Percentiles rank a stretch among this genome's conserved stretches.
Conservation (phyloP, 441 rosid genomes). For the Capsella rubella region DNA sequence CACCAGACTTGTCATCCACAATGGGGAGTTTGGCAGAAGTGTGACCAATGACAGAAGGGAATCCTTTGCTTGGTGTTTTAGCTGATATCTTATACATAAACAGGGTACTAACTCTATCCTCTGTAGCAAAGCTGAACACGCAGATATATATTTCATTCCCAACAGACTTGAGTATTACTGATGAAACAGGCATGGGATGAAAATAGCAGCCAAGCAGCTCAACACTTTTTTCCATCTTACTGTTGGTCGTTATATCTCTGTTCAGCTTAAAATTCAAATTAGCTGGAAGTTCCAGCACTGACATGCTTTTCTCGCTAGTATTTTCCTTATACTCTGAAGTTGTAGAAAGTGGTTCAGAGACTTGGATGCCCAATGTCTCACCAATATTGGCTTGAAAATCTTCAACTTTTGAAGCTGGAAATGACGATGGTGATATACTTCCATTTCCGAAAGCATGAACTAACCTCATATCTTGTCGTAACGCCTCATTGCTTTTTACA, state of each 20-base stretch:
- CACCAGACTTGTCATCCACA: slow-evolving; percentile 50
- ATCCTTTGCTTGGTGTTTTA: slow-evolving; percentile 61
- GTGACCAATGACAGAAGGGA: slow-evolving; percentile 79
- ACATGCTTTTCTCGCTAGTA: slow-evolving; percentile 38
- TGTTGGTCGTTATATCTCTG: slow-evolving; percentile 48
- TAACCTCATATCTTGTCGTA: slow-evolving; percentile 38
- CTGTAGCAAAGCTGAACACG: slow-evolving; percentile 62
- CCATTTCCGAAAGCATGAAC: slow-evolving; percentile 41
- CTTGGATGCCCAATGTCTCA: slow-evolving; percentile 44
- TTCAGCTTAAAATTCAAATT: slow-evolving; percentile 48
- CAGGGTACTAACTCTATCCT: slow-evolving; percentile 56
- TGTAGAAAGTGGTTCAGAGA: slow-evolving; percentile 44
- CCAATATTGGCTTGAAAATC: slow-evolving; percentile 37
- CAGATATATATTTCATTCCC: slow-evolving; percentile 70
- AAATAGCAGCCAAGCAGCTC: slow-evolving; percentile 81
- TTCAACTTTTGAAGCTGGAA: slow-evolving; percentile 46
- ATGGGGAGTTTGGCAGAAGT: slow-evolving; percentile 58
- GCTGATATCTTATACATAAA: slow-evolving; percentile 69
- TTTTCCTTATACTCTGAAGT: slow-evolving; percentile 39
- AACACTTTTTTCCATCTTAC: slow-evolving; percentile 55
- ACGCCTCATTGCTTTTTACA: slow-evolving; percentile 33
- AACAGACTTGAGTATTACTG: slow-evolving; percentile 57
- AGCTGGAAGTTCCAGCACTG: slow-evolving; percentile 45
- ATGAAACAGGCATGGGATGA: slow-evolving; percentile 68
- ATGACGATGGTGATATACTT: slow-evolving; percentile 41